These are phyloP conservation scores for Chaetomium cochliodes DNA, from an alignment of 495 filamentous ascomycete genomes.

Conservation along the genomic window DNA sequence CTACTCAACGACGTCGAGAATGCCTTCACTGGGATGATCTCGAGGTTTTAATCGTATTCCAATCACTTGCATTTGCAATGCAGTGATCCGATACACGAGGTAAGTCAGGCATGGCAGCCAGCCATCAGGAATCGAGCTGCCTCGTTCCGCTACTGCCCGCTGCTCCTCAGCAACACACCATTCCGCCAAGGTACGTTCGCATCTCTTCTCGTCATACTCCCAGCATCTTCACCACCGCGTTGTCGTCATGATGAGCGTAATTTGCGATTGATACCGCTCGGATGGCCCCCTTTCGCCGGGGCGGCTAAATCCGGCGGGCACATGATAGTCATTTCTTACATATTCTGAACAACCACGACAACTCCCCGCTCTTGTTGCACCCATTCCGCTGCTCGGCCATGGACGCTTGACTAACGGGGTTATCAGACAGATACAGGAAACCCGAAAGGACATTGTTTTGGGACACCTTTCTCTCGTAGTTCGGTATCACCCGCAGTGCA, in stretches of 20 bases:
- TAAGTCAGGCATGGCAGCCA: conserved; percentile 3
- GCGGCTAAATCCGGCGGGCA: conserved; percentile 31
- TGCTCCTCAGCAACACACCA: not conserved
- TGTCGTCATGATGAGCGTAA: conserved; percentile 35
- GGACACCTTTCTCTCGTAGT: conserved; percentile 20
- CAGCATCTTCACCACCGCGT: conserved; percentile 4
- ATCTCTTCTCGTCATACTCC: not conserved
- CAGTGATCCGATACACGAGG: conserved; percentile 7
- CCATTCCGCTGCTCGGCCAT: not conserved
- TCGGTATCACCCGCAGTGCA: not conserved
- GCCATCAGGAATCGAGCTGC: not conserved
- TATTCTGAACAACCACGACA: conserved; percentile 33
- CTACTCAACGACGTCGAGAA: not conserved
- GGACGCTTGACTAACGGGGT: conserved; percentile 11
- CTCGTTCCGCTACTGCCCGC: not conserved
- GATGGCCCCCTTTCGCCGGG: conserved; percentile 38
- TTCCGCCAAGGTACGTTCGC: conserved; percentile 15
- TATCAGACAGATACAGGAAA: not conserved
- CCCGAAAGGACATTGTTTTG: not conserved
- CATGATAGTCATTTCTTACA: conserved; percentile 39
- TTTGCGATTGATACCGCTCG: conserved; percentile 39
- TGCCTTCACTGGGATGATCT: no score
- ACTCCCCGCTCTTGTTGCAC: not conserved
- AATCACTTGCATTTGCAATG: not conserved
- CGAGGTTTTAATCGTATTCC: not conserved